Percentiles rank a stretch among this genome's conserved stretches.
These are phyloP conservation scores for Tricholoma bakamatsutake DNA, from an alignment of 768 basidiomycete species.

Conservation along the genomic window DNA sequence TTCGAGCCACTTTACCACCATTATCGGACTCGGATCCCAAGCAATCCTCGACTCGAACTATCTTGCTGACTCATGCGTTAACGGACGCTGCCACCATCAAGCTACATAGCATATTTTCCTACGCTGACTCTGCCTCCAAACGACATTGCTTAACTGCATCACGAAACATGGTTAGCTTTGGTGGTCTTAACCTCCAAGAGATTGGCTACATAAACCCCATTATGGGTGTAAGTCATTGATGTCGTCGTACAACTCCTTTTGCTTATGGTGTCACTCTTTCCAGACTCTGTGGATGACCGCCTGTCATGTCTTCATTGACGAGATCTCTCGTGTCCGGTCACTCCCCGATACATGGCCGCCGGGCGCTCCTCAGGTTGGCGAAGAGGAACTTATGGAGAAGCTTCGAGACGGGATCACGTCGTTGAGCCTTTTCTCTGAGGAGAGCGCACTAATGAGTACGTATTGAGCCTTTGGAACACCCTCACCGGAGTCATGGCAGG, in stretches of 20 bases:
- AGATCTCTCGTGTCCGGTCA: conserved; percentile 37
- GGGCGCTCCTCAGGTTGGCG: conserved; percentile 19
- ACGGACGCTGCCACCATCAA: conserved; percentile 45
- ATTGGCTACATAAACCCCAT: conserved; percentile 41
- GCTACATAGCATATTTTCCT: conserved; percentile 43
- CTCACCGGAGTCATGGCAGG: background rate
- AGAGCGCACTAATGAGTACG: conserved; percentile 42
- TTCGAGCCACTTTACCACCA: conserved; percentile 30
- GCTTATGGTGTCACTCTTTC: conserved; percentile 5
- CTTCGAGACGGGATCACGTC: conserved; percentile 35
- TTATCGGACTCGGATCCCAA: conserved; percentile 25
- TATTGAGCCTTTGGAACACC: conserved; percentile 7
- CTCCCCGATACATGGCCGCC: conserved; percentile 26
- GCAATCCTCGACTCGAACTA: conserved; percentile 28
- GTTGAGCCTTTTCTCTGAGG: conserved; percentile 38
- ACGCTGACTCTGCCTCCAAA: conserved; percentile 35
- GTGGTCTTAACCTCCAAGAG: conserved; percentile 32
- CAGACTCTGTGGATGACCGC: conserved; percentile 44
- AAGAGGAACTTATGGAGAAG: conserved; percentile 37
- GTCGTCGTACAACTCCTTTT: conserved; percentile 7
- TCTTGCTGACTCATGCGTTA: conserved; percentile 44
- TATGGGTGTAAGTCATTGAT: conserved; percentile 39
- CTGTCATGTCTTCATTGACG: conserved; percentile 41
- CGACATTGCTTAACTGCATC: conserved; percentile 39
- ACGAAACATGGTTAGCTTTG: conserved; percentile 35